Evolutionary conservation across 257 asterid species (phyloP).

Genomic region (Scutellaria galericulata): DNA sequence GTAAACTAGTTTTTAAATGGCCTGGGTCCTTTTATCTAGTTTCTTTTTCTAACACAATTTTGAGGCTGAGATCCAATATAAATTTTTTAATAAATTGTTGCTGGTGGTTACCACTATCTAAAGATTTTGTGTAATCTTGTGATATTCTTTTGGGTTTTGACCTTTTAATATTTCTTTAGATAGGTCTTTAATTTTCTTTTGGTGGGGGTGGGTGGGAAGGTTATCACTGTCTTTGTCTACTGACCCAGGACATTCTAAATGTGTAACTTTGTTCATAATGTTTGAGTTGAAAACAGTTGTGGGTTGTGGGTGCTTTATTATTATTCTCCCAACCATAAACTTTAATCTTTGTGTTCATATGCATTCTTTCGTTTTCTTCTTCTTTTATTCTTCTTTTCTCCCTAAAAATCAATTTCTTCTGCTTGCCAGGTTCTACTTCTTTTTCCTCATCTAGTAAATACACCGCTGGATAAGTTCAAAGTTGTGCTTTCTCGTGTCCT

Average conservation of each 20-base stretch:
- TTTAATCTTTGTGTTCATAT: background rate
- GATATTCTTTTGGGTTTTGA: slow-evolving; percentile 9
- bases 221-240: background rate
- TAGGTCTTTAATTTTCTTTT: background rate
- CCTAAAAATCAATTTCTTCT: slow-evolving; percentile 34
- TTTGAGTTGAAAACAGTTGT: slow-evolving; percentile 27
- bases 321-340: background rate
- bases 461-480: slow-evolving; percentile 83
- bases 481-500: slow-evolving; percentile 73
- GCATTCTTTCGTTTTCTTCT: background rate
- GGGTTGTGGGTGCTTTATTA: slow-evolving; percentile 1
- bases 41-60: slow-evolving; percentile 2
- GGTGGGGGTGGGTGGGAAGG: background rate
- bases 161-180: background rate
- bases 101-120: background rate
- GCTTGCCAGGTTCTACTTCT: slow-evolving; percentile 69
- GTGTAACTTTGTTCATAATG: background rate
- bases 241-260: background rate
- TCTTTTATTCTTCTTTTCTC: slow-evolving; percentile 27
- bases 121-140: slow-evolving; percentile 1
- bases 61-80: background rate
- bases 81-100: slow-evolving; percentile 8
- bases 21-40: slow-evolving; percentile 2
- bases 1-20: slow-evolving; percentile 6
- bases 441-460: slow-evolving; percentile 80